Percentiles rank a stretch among this genome's conserved stretches.
These are phyloP conservation scores for Glonium stellatum DNA, from an alignment of 495 filamentous ascomycete genomes.

Conservation along the genomic window DNA sequence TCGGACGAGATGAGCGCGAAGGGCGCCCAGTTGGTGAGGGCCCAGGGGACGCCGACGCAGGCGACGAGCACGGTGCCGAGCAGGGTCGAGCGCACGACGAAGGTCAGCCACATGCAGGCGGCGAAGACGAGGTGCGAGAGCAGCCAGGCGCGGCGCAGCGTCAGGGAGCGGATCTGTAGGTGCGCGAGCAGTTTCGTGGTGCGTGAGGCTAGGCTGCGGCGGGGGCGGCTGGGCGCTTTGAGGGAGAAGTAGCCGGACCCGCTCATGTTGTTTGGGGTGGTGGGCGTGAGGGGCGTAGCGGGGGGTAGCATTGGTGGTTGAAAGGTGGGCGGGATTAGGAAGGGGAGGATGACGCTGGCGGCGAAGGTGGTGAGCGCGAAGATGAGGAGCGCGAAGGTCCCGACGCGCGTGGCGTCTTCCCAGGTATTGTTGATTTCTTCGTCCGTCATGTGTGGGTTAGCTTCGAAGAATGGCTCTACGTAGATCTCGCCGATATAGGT, in stretches of 20 bases:
- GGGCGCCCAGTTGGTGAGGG: conserved; percentile 81
- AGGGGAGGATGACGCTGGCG: conserved; percentile 72
- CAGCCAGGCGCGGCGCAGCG: conserved; percentile 79
- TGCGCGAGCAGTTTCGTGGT: conserved; percentile 29
- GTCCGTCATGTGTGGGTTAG: conserved; percentile 66
- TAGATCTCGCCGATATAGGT: conserved; percentile 89
- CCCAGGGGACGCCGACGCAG: conserved; percentile 80
- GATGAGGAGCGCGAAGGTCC: conserved; percentile 78
- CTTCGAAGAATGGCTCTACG: conserved; percentile 67
- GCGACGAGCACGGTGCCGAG: conserved; percentile 68
- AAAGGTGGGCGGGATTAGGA: conserved; percentile 73
- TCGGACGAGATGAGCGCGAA: conserved; percentile 88
- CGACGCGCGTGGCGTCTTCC: conserved; percentile 73
- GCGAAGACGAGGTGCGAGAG: conserved; percentile 74
- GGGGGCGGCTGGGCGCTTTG: conserved; percentile 6
- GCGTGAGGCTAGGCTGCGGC: conserved; percentile 11
- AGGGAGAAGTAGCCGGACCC: conserved; percentile 27
- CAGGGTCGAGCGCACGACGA: conserved; percentile 60
- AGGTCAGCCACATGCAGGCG: conserved; percentile 68
- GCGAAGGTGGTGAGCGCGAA: conserved; percentile 75
- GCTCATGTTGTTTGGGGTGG: conserved; percentile 9
- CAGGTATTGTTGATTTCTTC: conserved; percentile 68
- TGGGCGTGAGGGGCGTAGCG: conserved; percentile 22
- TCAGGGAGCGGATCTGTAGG: conserved; percentile 70
- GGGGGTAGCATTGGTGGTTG: conserved; percentile 35